Percentiles rank a stretch among this genome's conserved stretches.
Conservation (phyloP, 768 basidiomycete species). For the Tylopilus vinaceipallidus region DNA sequence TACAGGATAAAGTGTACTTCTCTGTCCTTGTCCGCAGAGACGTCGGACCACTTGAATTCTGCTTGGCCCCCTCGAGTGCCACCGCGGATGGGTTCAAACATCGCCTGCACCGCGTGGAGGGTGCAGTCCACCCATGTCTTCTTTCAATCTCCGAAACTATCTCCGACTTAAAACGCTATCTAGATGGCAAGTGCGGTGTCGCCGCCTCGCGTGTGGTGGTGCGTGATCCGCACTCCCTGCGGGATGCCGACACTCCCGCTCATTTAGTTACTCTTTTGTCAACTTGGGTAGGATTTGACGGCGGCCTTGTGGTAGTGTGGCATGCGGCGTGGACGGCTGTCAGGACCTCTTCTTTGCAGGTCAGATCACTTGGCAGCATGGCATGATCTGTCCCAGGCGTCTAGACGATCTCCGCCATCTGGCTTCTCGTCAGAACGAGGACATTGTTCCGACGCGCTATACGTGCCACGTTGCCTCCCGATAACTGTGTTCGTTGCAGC, state of each 20-base stretch:
- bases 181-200: conserved; percentile 2
- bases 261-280: neutral
- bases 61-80: conserved; percentile 92
- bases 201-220: neutral
- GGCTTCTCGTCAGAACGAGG: conserved; percentile 6
- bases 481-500: neutral
- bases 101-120: neutral
- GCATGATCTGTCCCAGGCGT: conserved; percentile 3
- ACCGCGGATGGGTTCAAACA: conserved; percentile 86
- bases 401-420: no score
- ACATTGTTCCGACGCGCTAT: neutral
- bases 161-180: conserved; percentile 25
- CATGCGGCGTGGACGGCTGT: conserved; percentile 5
- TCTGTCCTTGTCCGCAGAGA: conserved; percentile 89
- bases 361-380: neutral
- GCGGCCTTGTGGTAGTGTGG: conserved; percentile 7
- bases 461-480: neutral
- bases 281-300: conserved; percentile 6
- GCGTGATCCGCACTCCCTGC: conserved; percentile 18
- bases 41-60: conserved; percentile 90
- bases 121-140: neutral
- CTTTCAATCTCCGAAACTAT: conserved; percentile 15
- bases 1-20: conserved; percentile 51
- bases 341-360: conserved; percentile 3
- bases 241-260: conserved; percentile 22